Evolutionary conservation across 1,139 yeast species (phyloP).

Genomic region (Suhomyces yuchorum): DNA sequence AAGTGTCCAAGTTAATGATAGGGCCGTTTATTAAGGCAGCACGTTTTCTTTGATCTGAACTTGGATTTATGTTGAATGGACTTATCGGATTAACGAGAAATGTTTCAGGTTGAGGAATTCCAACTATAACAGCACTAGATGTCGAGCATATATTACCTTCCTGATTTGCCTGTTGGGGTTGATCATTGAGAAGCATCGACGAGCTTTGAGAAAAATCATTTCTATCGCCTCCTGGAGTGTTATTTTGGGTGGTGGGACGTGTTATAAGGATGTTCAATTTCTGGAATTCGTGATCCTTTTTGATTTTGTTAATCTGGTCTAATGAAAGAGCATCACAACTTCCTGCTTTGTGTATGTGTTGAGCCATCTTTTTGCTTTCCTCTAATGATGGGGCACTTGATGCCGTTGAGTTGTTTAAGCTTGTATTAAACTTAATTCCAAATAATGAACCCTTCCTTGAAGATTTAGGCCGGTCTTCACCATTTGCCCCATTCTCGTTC

Average conservation of each 20-base stretch:
- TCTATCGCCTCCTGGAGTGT: slow-evolving; percentile 18
- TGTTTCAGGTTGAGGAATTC: slow-evolving; percentile 48
- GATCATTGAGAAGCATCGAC: slow-evolving; percentile 36
- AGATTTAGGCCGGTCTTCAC: slow-evolving; percentile 32
- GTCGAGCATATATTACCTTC: slow-evolving; percentile 26
- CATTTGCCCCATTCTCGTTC: slow-evolving; percentile 4
- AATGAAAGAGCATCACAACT: slow-evolving; percentile 38
- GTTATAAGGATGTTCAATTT: slow-evolving; percentile 41
- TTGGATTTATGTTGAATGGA: slow-evolving; percentile 52
- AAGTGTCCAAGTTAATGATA: slow-evolving; percentile 73
- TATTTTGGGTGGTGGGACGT: slow-evolving; percentile 28
- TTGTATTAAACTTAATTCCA: slow-evolving; percentile 41
- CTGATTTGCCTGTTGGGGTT: slow-evolving; percentile 15
- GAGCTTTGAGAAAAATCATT: slow-evolving; percentile 42
- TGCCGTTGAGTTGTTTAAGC: slow-evolving; percentile 1
- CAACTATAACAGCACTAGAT: slow-evolving; percentile 42
- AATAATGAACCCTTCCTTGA: slow-evolving; percentile 43
- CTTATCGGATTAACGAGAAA: slow-evolving; percentile 38
- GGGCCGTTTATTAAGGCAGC: slow-evolving; percentile 85
- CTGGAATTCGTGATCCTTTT: slow-evolving; percentile 36
- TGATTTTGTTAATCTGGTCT: slow-evolving; percentile 38
- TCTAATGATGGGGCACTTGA: slow-evolving; percentile 10
- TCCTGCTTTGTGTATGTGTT: slow-evolving; percentile 33
- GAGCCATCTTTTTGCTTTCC: slow-evolving; percentile 13
- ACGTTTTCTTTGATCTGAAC: slow-evolving; percentile 76